Conservation (phyloP, 2,329 filamentous ascomycete genomes). For the Coleophoma crateriformis region DNA sequence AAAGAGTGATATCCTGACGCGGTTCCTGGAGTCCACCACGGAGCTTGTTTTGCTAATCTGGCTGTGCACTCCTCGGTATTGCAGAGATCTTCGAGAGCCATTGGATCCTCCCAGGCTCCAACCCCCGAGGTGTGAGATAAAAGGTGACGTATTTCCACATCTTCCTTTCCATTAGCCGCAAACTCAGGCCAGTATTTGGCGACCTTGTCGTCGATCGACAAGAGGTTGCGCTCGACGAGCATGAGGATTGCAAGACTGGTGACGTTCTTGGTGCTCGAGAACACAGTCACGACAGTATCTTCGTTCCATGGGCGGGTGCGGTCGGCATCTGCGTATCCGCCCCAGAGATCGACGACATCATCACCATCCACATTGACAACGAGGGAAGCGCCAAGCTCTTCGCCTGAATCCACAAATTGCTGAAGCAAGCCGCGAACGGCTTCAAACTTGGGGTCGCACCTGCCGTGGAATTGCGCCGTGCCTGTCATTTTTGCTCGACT, state of each 20-base stretch:
- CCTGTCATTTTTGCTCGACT: not conserved
- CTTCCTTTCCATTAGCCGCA: conserved; percentile 32
- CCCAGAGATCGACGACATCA: conserved; percentile 39
- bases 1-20: conserved; percentile 35
- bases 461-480: conserved; percentile 29
- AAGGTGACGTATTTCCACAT: conserved; percentile 33
- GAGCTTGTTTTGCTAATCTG: conserved; percentile 32
- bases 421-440: conserved; percentile 29
- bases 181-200: conserved; percentile 42
- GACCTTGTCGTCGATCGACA: conserved; percentile 32
- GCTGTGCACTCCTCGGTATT: conserved; percentile 24
- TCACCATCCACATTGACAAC: conserved; percentile 34
- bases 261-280: not conserved
- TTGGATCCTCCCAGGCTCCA: conserved; percentile 25
- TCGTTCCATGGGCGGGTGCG: conserved; percentile 29
- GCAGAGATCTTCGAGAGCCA: conserved; percentile 27
- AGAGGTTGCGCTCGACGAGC: conserved; percentile 3
- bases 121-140: conserved; percentile 34
- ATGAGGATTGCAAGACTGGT: not conserved
- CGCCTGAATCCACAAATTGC: conserved; percentile 27
- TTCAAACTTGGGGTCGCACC: conserved; percentile 30
- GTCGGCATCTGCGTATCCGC: conserved; percentile 29
- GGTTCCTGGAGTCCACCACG: conserved; percentile 39
- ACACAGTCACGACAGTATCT: conserved; percentile 28
- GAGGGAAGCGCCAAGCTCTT: conserved; percentile 40